Base-by-base conservation (phyloP, 768 basidiomycete species). In the Agrocybe praecox region DNA sequence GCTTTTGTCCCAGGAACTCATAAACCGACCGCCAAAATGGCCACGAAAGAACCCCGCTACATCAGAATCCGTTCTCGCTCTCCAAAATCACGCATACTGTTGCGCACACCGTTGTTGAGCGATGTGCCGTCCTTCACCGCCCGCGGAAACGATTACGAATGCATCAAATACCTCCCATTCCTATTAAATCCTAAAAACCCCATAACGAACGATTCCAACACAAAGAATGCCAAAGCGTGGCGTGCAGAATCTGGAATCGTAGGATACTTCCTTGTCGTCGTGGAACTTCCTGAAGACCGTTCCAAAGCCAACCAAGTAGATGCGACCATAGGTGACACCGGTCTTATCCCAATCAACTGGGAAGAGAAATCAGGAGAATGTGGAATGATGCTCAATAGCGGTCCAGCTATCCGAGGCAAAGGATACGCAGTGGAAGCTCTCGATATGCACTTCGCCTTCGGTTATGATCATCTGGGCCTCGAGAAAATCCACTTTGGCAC, bases 341-440 rank as follows among this genome's bases (percentile, higher is more conserved):
- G 63, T 22, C 24, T 62, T 21, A 46, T 46, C 6, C 55, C 59
- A 8, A 23, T 64, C 44, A 49, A 66, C 24, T 46, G 53, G 11
- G 53, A 33, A 19, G 53, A 42, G 7, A 62, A 64, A 29, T 50
- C 61, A 9, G 59, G 49, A 29, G 65, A 66, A 29, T 59, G 54
- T 22, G 65, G 65, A 6, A 59, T 66, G 32, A 61, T 66, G 65
- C 58, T 66, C 40, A 63, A 64, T 19, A 64, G 65, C 46, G 60
- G 53, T 6, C 62, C 65, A 0, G 10, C 52, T 6, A 53, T 62
- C 18, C 59, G 65, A 26, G 63, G 65, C 1, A 56, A 63, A 51
- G 65, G 63, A 7, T 56, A 59, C 34, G 65, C 65, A 1, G 56
- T 64, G 21, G 61, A 66, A 56, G 51, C 59, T 0, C 52, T 66